Evolutionary conservation across 2,329 filamentous ascomycete species (phyloP), one percentile per base, ranked within the genome.

Genomic region (Chlorencoelia australis): DNA sequence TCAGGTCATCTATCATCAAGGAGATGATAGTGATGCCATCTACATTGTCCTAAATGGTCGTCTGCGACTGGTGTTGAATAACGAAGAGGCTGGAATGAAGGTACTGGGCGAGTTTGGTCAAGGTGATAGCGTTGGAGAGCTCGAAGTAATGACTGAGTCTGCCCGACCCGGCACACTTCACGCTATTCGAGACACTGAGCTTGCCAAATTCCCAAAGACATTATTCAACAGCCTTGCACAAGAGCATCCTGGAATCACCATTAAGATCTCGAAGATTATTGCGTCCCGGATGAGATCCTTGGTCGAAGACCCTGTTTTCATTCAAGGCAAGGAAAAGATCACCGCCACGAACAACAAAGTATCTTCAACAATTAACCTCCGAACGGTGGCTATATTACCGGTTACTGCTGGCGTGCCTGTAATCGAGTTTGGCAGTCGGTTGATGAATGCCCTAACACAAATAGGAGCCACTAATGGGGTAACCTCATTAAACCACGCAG

Each of bases 251-350:
- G 93, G 87, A 28, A 98, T 98, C 53, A 96, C 91, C 0, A 96
- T 98, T 59, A 95, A 96, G 60, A 94, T 98, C 18, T 96, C 91
- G 2, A 98, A 96, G 59, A 91, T 98, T 49, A 95, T 98, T 51
- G 91, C 91, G 0, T 87, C 88, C 22, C 78, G 91, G 3, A 96
- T 98, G 91, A 73, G 89, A 42, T 75, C 84, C 27, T 63, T 95
- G 25, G 75, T 96, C 14, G 86, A 96, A 49, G 81, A 88, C 50
- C 83, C 86, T 2, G 63, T 84, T 11, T 71, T 75, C 22, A 71
- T 80, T 25, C 68, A 77, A 35, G 68, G 71, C 7, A 75, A 75
- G 41, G 82, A 89, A 35, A 66, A 69, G 4, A 64, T 64, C n/a
- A 65, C 68, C 7, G 71, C 72, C 3, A 69, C 73, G 1, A 69